These are phyloP conservation scores for Diaporthe citrichinensis DNA, from an alignment of 2,329 filamentous ascomycete genomes.

Conservation along the genomic window DNA sequence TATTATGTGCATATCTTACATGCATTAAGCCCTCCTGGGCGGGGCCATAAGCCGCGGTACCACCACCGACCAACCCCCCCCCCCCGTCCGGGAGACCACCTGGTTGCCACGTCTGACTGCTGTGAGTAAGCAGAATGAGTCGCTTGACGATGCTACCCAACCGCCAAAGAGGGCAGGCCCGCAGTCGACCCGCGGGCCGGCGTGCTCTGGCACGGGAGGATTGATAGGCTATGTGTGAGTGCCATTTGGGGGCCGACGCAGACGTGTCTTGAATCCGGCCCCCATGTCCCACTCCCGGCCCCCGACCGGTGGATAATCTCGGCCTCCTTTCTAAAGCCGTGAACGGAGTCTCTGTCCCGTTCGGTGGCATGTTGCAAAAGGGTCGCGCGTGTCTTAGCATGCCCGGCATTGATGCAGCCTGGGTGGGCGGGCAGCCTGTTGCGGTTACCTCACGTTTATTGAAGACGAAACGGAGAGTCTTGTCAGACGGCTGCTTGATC, in stretches of 20 bases:
- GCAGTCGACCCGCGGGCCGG: slow-evolving; percentile 25
- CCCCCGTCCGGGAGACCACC: not conserved
- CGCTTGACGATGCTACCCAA: slow-evolving; percentile 5
- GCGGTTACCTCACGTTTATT: not conserved
- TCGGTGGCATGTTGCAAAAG: not conserved
- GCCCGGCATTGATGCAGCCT: not conserved
- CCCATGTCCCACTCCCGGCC: slow-evolving; percentile 31
- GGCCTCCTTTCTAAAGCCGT: slow-evolving; percentile 4
- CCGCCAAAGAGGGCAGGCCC: slow-evolving; percentile 23
- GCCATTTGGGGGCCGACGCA: slow-evolving; percentile 36
- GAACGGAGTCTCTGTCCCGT: not conserved
- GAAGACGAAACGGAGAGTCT: not conserved
- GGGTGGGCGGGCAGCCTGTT: not conserved
- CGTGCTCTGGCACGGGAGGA: slow-evolving; percentile 32
- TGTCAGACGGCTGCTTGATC: not conserved
- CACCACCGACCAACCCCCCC: not conserved
- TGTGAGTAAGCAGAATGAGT: slow-evolving; percentile 18
- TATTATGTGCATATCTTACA: slow-evolving; percentile 25
- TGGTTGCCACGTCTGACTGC: not conserved
- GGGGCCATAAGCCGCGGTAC: not conserved
- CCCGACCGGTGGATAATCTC: slow-evolving; percentile 27
- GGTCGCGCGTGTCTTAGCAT: slow-evolving; percentile 5
- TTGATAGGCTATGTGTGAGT: slow-evolving; percentile 40
- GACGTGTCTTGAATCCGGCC: slow-evolving; percentile 29
- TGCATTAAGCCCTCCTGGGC: slow-evolving; percentile 14